A percentile compares a stretch with the other conserved stretches of the same genome.
phyloP scores from a whole-genome alignment of 768 basidiomycete species.

The Tubosaeta brunneosetosa region DNA sequence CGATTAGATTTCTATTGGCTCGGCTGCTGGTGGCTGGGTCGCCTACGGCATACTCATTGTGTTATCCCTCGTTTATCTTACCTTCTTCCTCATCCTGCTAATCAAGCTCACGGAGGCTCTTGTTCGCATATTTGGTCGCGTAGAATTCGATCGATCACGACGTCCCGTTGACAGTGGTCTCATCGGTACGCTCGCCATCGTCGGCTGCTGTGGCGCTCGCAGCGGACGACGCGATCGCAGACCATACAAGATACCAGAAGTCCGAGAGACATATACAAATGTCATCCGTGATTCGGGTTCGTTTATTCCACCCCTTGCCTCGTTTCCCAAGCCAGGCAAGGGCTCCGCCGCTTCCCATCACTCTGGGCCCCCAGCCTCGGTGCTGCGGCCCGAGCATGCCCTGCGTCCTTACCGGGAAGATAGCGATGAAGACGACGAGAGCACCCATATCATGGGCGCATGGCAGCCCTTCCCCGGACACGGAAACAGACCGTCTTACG shows the following conservation, averaged over 20 bases:
- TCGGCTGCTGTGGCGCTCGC: slow-evolving; percentile 61
- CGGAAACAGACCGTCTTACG: slow-evolving; percentile 18
- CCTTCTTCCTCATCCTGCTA: slow-evolving; percentile 75
- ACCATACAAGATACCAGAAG: slow-evolving; percentile 23
- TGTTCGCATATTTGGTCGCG: slow-evolving; percentile 69
- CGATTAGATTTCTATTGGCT: slow-evolving; percentile 74
- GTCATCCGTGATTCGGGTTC: slow-evolving; percentile 41
- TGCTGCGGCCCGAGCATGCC: slow-evolving; percentile 76
- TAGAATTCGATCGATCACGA: slow-evolving; percentile 80
- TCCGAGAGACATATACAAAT: slow-evolving; percentile 23
- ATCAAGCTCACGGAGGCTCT: slow-evolving; percentile 82
- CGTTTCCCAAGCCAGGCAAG: slow-evolving; percentile 27
- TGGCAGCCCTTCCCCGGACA: slow-evolving; percentile 72
- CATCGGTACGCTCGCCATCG: slow-evolving; percentile 73
- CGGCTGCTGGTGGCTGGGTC: slow-evolving; percentile 84
- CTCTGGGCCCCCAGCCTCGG: slow-evolving; percentile 59
- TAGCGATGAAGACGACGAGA: slow-evolving; percentile 64
- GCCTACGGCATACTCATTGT: slow-evolving; percentile 90
- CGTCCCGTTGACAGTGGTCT: slow-evolving; percentile 82
- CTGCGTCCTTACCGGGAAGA: slow-evolving; percentile 73
- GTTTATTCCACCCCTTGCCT: slow-evolving; percentile 41
- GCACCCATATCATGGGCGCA: slow-evolving; percentile 89
- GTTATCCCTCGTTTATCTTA: slow-evolving; percentile 74
- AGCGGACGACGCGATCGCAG: slow-evolving; percentile 28
- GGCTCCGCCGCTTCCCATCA: slow-evolving; percentile 32